Percentiles rank a stretch among this genome's conserved stretches.
These are phyloP conservation scores for Monosporascus sp. DNA, from an alignment of 2,329 filamentous ascomycete species.

Conservation along the genomic window DNA sequence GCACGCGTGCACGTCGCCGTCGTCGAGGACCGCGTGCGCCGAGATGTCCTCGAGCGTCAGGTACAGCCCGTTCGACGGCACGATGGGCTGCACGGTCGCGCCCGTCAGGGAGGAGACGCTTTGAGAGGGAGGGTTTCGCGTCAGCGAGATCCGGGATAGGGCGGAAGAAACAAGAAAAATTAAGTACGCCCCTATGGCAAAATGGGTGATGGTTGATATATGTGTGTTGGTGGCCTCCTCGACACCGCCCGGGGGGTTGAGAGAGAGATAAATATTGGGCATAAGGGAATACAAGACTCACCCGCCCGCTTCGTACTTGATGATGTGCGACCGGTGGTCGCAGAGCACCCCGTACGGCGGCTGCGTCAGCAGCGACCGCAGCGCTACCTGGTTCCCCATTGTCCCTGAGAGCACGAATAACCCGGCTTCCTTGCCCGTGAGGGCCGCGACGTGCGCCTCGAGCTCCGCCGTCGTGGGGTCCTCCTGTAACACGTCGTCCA, in stretches of 20 bases:
- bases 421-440: conserved; percentile 61
- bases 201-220: background rate
- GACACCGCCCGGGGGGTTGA: background rate
- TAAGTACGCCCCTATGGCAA: background rate
- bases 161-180: background rate
- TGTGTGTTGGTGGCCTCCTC: too few relatives aligned
- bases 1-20: conserved; percentile 37
- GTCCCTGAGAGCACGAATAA: conserved; percentile 72
- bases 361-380: conserved; percentile 63
- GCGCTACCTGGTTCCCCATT: conserved; percentile 75
- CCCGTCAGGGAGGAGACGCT: conserved; percentile 56
- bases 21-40: conserved; percentile 28
- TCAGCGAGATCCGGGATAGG: background rate
- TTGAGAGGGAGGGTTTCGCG: conserved; percentile 4
- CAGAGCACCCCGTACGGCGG: conserved; percentile 68
- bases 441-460: conserved; percentile 58
- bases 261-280: background rate
- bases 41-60: conserved; percentile 38
- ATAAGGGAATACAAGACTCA: conserved; percentile 7
- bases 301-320: conserved; percentile 51
- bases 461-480: conserved; percentile 64
- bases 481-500: conserved; percentile 72
- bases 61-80: conserved; percentile 30
- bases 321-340: conserved; percentile 63
- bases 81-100: conserved; percentile 49